A percentile compares a stretch with the other conserved stretches of the same genome.
Conservation (phyloP, 495 filamentous ascomycete species). For the Umbilicaria muhlenbergii region DNA sequence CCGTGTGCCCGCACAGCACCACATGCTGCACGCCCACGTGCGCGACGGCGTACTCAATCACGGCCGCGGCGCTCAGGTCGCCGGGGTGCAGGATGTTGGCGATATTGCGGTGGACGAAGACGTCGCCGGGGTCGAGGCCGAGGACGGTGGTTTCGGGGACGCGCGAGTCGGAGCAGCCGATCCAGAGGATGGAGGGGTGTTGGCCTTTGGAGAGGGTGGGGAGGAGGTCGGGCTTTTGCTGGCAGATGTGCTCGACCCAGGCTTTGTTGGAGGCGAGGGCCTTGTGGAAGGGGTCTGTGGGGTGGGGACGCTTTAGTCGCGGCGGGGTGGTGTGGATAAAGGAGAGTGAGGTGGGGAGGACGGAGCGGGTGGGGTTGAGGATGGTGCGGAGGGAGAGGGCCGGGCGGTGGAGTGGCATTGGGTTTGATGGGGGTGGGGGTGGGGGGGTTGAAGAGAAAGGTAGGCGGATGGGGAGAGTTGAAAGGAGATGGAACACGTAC, state of each 20-base stretch:
- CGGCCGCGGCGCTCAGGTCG: conserved; percentile 59
- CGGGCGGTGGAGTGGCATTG: neutral
- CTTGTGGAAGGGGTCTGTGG: conserved; percentile 36
- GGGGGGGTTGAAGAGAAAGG: too few relatives aligned
- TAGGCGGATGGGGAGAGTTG: neutral
- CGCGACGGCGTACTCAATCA: conserved; percentile 71
- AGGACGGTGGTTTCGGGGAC: conserved; percentile 78
- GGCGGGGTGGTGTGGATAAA: too few relatives aligned
- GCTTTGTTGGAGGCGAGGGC: conserved; percentile 51
- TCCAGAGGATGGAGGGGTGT: conserved; percentile 68
- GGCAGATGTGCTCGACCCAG: conserved; percentile 50
- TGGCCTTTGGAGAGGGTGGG: conserved; percentile 52
- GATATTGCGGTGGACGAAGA: conserved; percentile 92
- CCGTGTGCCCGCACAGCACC: conserved; percentile 71
- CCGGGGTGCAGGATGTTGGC: conserved; percentile 69
- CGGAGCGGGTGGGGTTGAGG: too few relatives aligned
- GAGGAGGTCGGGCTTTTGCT: conserved; percentile 59
- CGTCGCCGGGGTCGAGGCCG: conserved; percentile 67
- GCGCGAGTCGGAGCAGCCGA: conserved; percentile 83
- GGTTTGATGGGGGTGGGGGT: neutral
- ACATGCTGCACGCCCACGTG: conserved; percentile 68
- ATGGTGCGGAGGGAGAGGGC: neutral
- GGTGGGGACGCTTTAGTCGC: neutral
- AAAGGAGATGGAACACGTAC: conserved; percentile 1
- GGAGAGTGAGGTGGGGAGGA: too few relatives aligned